These are phyloP conservation scores for Dictyostelium citrinum DNA, from an alignment of 78 protist genomes.

Conservation along the genomic window DNA sequence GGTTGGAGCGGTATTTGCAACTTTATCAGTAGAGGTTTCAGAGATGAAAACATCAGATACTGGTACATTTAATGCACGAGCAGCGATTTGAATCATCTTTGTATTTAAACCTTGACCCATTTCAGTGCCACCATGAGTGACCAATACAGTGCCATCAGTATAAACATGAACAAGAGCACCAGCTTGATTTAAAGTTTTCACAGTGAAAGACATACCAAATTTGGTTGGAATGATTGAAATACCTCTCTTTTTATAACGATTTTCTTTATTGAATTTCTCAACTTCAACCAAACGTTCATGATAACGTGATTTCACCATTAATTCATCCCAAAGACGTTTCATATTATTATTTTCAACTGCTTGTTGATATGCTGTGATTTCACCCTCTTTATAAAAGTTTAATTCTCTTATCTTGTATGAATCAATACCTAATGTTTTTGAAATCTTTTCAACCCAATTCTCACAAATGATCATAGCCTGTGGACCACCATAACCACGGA, in stretches of 20 bases:
- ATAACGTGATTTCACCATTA: slow-evolving; percentile 8
- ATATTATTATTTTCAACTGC: slow-evolving; percentile 36
- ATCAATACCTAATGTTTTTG: slow-evolving; percentile 18
- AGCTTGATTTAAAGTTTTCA: slow-evolving; percentile 91
- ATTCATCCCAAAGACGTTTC: slow-evolving; percentile 78
- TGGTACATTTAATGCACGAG: slow-evolving; percentile 86
- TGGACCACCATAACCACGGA: slow-evolving; percentile 96
- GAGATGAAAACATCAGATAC: slow-evolving; percentile 75
- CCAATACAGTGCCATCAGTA: slow-evolving; percentile 95
- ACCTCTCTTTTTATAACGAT: slow-evolving; percentile 95
- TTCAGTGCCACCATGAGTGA: slow-evolving; percentile 97
- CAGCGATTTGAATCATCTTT: slow-evolving; percentile 90
- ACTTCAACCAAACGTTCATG: slow-evolving; percentile 1
- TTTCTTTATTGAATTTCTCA: slow-evolving; percentile 86
- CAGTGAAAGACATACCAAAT: slow-evolving; percentile 93
- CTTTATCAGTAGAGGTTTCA: slow-evolving; percentile 92
- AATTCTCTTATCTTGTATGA: slow-evolving; percentile 58
- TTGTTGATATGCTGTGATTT: slow-evolving; percentile 85
- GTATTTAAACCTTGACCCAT: slow-evolving; percentile 98
- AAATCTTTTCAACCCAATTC: slow-evolving; percentile 86
- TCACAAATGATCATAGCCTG: slow-evolving; percentile 91
- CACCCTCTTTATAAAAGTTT: slow-evolving; percentile 91
- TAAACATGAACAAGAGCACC: slow-evolving; percentile 88
- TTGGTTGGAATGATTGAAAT: slow-evolving; percentile 88
- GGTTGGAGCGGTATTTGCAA: slow-evolving; percentile 93